A percentile compares a stretch with the other conserved stretches of the same genome.
These are phyloP conservation scores for Tympanopsis confertula DNA, from an alignment of 2,329 filamentous ascomycete genomes.

Conservation along the genomic window DNA sequence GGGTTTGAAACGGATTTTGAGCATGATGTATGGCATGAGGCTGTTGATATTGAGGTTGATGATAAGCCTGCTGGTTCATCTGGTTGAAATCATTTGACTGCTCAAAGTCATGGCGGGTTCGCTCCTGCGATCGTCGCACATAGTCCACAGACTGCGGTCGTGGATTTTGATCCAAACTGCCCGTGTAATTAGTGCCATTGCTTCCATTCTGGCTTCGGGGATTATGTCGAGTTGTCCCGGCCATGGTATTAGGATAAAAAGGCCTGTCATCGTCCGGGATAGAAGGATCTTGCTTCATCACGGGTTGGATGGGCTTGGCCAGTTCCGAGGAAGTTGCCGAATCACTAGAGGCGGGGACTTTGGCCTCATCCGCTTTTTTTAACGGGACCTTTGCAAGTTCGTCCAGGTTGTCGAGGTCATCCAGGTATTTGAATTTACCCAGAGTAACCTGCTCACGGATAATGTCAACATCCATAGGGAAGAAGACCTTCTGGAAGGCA, in stretches of 20 bases:
- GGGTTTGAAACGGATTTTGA: no score
- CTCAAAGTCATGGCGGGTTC: not conserved
- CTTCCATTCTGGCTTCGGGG: constrained; percentile 1
- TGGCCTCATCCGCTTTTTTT: no score
- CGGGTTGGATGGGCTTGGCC: not conserved
- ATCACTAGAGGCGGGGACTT: not conserved
- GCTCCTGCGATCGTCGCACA: no score
- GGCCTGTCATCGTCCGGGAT: not conserved
- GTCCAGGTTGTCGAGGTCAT: constrained; percentile 31
- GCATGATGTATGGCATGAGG: no score
- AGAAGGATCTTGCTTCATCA: constrained; percentile 1
- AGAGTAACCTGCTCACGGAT: constrained; percentile 80
- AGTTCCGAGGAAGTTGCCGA: not conserved
- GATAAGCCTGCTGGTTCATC: no score
- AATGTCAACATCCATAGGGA: constrained; percentile 86
- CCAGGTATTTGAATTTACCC: constrained; percentile 71
- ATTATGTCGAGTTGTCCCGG: not conserved
- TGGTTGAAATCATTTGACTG: no score
- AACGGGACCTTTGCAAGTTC: not conserved
- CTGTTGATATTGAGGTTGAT: no score
- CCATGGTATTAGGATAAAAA: not conserved
- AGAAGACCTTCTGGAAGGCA: constrained; percentile 83
- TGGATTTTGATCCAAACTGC: not conserved
- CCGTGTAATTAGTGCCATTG: constrained; percentile 1
- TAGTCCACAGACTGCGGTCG: not conserved